These are phyloP conservation scores for Pouteria glomerata DNA, from an alignment of 148 eudicot genomes.

Conservation along the genomic window DNA sequence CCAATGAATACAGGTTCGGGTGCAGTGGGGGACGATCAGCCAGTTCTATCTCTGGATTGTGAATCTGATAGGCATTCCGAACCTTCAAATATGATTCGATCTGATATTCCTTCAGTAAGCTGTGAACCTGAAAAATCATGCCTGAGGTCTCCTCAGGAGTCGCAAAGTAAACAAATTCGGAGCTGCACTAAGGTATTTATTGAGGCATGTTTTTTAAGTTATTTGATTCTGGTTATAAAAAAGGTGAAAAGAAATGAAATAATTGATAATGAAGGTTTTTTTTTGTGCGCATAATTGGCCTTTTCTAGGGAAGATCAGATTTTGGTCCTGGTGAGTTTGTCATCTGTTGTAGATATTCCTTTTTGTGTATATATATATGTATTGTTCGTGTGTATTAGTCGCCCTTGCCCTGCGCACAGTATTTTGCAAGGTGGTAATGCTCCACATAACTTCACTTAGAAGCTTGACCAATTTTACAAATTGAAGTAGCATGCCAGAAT, in stretches of 20 bases:
- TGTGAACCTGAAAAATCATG: conserved; percentile 70
- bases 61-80: conserved; percentile 63
- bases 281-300: too few species aligned
- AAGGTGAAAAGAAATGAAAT: neutral
- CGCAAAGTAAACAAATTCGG: conserved; percentile 62
- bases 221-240: neutral
- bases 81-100: conserved; percentile 45
- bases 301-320: too few species aligned
- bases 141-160: conserved; percentile 51
- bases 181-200: conserved; percentile 88
- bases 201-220: neutral
- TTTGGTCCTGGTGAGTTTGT: too few species aligned
- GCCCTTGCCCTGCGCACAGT: neutral
- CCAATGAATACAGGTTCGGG: conserved; percentile 24
- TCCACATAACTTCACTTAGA: neutral
- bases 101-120: conserved; percentile 54
- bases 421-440: neutral
- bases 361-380: too few species aligned
- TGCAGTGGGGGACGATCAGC: conserved; percentile 34
- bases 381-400: too few species aligned
- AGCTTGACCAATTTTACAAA: neutral
- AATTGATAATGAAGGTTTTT: neutral
- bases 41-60: conserved; percentile 42
- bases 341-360: too few species aligned
- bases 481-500: neutral